Base-by-base conservation (phyloP, 2,329 filamentous ascomycete genomes). In the Aspergillus niger region DNA sequence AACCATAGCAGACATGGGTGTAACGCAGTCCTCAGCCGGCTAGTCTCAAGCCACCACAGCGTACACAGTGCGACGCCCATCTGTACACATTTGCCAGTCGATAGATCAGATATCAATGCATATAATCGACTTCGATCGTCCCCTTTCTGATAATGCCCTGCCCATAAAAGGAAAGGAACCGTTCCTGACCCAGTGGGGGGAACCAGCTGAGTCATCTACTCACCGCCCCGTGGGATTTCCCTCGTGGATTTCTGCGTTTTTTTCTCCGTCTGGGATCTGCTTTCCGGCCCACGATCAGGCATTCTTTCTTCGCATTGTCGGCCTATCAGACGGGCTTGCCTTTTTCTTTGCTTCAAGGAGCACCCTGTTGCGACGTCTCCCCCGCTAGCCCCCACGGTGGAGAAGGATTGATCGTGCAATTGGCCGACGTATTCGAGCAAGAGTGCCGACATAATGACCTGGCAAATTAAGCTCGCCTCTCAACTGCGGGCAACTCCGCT, bases 401-500 rank as follows among this genome's bases (percentile, higher is more conserved):
- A 61, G 58, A 53, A 61, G 54, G 57, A 22, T 43, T 43, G 47
- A 63, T 30, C 57, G 58, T 50, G 51, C 63, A 41, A 63, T 64
- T 64, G 63, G 64, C 53, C 55, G 58, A 24, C 39, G 43, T 13
- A 13, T 57, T 56, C 20, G 36, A 39, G 17, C 32, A 55, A 52
- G 55, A 41, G 49, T 24, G 36, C 10, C 20, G 39, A 17, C 44
- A 63, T 48, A 52, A 74, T 74, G 72, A 66, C 69, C 67, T 70
- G 68, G 70, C 71, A 71, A 68, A 62, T 67, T 64, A 71, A 67
- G 61, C 66, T 74, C 51, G 67, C 68, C 55, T 66, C 69, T 54
- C 69, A 61, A 49, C 55, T 69, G 66, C 72, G 72, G 71, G 67
- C 70, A 57, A 63, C 70, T 67, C 70, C 72, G 72, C 63, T 70